These are phyloP conservation scores for Pichia sp. DNA, from an alignment of 1,139 yeast genomes.

Conservation along the genomic window DNA sequence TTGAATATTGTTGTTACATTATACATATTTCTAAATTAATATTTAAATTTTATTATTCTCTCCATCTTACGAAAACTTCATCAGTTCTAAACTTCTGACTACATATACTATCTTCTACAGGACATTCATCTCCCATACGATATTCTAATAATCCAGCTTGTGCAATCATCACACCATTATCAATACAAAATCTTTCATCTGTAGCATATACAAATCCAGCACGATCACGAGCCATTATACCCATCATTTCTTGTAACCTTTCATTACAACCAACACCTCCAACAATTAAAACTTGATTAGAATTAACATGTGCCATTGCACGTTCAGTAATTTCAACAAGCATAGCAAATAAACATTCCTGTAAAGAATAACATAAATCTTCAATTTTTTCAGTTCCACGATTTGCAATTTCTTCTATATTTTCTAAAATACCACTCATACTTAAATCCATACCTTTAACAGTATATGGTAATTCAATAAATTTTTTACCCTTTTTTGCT, in stretches of 20 bases:
- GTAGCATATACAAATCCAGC: conserved; percentile 88
- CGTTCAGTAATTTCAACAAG: conserved; percentile 95
- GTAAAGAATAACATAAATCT: conserved; percentile 88
- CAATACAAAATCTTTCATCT: conserved; percentile 94
- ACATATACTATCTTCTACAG: conserved; percentile 69
- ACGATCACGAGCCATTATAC: conserved; percentile 80
- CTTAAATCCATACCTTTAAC: conserved; percentile 98
- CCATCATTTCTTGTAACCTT: conserved; percentile 94
- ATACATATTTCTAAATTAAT: background rate
- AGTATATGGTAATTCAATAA: conserved; percentile 83
- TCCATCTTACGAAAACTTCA: conserved; percentile 85
- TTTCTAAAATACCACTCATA: conserved; percentile 90
- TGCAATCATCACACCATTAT: conserved; percentile 97
- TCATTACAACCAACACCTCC: conserved; percentile 98
- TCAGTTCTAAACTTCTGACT: conserved; percentile 93
- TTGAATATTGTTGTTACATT: too few relatives aligned
- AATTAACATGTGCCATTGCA: conserved; percentile 96
- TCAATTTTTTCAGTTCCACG: conserved; percentile 33
- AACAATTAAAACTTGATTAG: conserved; percentile 84
- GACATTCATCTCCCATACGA: conserved; percentile 69
- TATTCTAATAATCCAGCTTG: conserved; percentile 91
- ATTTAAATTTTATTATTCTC: conserved; percentile 2
- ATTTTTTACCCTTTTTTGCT: conserved; percentile 68
- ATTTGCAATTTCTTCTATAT: conserved; percentile 68
- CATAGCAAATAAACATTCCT: conserved; percentile 92